Evolutionary conservation across 306 rosid genomes (phyloP).

Genomic region (Dalbergia cochinchinensis): DNA sequence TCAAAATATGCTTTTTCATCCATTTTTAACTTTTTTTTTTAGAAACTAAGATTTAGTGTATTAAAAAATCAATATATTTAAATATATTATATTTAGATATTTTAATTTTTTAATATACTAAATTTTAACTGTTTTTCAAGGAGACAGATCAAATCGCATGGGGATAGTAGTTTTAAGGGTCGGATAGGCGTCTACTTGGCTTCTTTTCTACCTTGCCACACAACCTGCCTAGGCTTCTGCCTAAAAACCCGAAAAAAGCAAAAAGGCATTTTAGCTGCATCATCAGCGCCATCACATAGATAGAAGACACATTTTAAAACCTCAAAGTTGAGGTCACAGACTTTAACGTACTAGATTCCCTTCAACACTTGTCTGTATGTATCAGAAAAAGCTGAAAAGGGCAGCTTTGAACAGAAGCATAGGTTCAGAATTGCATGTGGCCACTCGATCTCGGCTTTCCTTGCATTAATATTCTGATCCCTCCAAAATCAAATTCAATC

Average conservation of each 20-base stretch:
- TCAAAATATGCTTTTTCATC: too few relatives aligned
- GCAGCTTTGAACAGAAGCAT: slow-evolving; percentile 3
- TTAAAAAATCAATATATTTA: too few relatives aligned
- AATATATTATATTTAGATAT: too few relatives aligned
- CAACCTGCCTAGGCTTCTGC: neutral
- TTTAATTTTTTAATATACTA: too few relatives aligned
- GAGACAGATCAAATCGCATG: too few relatives aligned
- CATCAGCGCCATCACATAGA: neutral
- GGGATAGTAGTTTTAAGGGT: neutral
- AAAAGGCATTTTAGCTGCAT: neutral
- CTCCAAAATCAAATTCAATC: neutral
- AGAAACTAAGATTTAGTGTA: too few relatives aligned
- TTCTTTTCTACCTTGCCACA: neutral
- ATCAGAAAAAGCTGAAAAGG: slow-evolving; percentile 32
- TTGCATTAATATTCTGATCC: slow-evolving; percentile 39
- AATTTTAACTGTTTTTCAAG: too few relatives aligned
- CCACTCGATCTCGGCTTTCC: slow-evolving; percentile 37
- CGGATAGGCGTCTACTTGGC: neutral
- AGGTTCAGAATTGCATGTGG: slow-evolving; percentile 48
- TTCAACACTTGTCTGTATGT: slow-evolving; percentile 1
- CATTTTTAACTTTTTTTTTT: too few relatives aligned
- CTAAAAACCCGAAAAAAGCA: too few relatives aligned
- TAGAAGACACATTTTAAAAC: neutral
- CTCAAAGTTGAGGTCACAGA: slow-evolving; percentile 11
- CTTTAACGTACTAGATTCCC: slow-evolving; percentile 39